These are phyloP conservation scores for Colletotrichum simmondsii DNA, from an alignment of 2,329 filamentous ascomycete genomes.

Conservation along the genomic window DNA sequence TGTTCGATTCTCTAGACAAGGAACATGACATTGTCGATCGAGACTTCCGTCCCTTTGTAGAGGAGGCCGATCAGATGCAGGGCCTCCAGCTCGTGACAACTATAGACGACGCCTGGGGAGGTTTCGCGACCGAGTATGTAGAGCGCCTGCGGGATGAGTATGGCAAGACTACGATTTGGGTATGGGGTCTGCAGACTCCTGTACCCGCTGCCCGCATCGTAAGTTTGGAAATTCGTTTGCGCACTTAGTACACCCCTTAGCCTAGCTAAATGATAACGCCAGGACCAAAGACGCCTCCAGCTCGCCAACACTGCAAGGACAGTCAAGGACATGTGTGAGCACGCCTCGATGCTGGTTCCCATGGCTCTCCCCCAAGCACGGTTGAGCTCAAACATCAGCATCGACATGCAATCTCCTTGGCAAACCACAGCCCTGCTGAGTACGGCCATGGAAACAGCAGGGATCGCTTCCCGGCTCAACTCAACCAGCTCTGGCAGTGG, in stretches of 20 bases:
- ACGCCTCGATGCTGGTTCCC: conserved; percentile 83
- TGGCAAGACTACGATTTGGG: conserved; percentile 86
- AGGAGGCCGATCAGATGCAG: conserved; percentile 94
- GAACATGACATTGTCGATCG: conserved; percentile 90
- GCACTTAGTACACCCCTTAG: not conserved
- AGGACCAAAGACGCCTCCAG: conserved; percentile 69
- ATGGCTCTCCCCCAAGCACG: conserved; percentile 70
- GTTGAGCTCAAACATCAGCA: conserved; percentile 65
- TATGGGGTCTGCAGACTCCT: conserved; percentile 82
- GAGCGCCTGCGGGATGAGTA: conserved; percentile 90
- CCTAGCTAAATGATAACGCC: conserved; percentile 40
- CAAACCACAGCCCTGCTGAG: conserved; percentile 81
- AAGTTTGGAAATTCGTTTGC: not conserved
- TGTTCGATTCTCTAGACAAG: conserved; percentile 78
- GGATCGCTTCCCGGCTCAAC: conserved; percentile 78
- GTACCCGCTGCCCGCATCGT: conserved; percentile 40
- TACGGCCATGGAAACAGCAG: conserved; percentile 81
- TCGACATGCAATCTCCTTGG: conserved; percentile 79
- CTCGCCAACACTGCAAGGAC: conserved; percentile 81
- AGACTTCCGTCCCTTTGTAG: conserved; percentile 88
- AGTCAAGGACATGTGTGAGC: conserved; percentile 73
- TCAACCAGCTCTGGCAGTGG: conserved; percentile 47
- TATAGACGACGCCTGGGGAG: conserved; percentile 83
- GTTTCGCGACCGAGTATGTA: conserved; percentile 78
- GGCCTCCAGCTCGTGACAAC: conserved; percentile 82